Conservation (phyloP, 176 grass and related monocot species). For the Zea luxurians region DNA sequence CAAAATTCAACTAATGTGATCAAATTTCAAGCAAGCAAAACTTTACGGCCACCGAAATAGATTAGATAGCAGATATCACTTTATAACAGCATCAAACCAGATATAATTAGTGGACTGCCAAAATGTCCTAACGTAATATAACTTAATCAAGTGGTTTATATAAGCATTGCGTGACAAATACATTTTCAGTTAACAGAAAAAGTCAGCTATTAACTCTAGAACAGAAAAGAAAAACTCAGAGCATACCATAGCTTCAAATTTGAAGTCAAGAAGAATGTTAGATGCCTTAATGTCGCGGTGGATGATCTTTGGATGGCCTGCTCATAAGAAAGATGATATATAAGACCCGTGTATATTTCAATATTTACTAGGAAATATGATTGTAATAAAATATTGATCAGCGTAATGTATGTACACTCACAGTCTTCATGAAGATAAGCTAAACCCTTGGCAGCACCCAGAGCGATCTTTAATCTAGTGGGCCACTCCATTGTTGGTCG, state of each 20-base stretch:
- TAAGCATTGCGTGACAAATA: neutral
- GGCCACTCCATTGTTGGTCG: constrained; percentile 65
- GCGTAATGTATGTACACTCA: constrained; percentile 45
- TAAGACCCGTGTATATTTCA: neutral
- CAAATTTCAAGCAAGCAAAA: neutral
- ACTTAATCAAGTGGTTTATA: neutral
- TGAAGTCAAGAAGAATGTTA: constrained; percentile 84
- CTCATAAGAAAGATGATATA: constrained; percentile 27
- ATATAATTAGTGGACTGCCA: neutral
- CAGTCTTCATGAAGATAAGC: constrained; percentile 90
- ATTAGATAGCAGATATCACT: neutral
- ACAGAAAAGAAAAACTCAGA: constrained; percentile 29
- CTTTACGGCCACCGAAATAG: neutral
- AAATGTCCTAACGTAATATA: neutral
- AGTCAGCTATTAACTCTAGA: neutral
- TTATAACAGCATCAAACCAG: neutral
- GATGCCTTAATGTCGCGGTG: constrained; percentile 76
- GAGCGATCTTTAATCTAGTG: constrained; percentile 76
- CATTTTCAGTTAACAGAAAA: neutral
- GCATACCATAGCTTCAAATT: constrained; percentile 73
- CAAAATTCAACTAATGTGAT: neutral
- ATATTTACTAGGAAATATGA: neutral
- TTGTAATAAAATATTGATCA: constrained; percentile 20
- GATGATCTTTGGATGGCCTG: constrained; percentile 83
- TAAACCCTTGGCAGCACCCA: constrained; percentile 84